Base-by-base conservation (phyloP, 176 grass and related monocot genomes). In the Hordeum vulgare region DNA sequence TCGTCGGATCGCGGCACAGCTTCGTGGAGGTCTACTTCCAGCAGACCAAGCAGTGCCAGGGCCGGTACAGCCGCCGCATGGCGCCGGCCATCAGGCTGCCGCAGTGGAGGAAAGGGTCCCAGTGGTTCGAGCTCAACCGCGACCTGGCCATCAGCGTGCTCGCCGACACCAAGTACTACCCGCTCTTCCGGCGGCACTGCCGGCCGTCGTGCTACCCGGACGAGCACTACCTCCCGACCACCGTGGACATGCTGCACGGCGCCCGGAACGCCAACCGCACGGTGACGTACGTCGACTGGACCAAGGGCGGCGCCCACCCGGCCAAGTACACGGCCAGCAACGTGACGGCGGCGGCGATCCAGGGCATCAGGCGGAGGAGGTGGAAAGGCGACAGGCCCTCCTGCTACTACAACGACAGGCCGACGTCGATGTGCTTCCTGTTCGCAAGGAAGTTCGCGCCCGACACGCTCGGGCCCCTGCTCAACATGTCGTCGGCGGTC, bases 171-270 rank as follows among this genome's bases (percentile, higher is more conserved):
- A 82, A 74, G 44, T 92, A 89, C 81, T 93, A 93, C 63, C 70
- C 76, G 3, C 73, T 97, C 61, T 97, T 94, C 78, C 23, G 81
- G 33, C 69, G 80, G 62, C 88, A 89, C 39, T 91, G 95, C 78
- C 44, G 45, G 78, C 92, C 95, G 20, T 69, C 92, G 44, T 97
- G 95, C 84, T 97, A 93, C 76, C 95, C 95, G 36, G 95, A 97
- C 60, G 95, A 94, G 82, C 95, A 97, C 81, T 98, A 98, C 92
- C 84, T 94, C 42, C 86, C 71, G 35, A 93, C 95, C 80, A 84
- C 75, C 49, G 75, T 93, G 20, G 68, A 49, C 86, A 76, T 94
- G 92, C 84, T 92, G 54, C 91, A 89, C 25, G 86, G 82, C 14
- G 74, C 5, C 4, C 23, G 25, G n/a, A 97, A 89, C 73, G 74